phyloP scores from a whole-genome alignment of 106 monocot species.

The Xerophyta viscosa region DNA sequence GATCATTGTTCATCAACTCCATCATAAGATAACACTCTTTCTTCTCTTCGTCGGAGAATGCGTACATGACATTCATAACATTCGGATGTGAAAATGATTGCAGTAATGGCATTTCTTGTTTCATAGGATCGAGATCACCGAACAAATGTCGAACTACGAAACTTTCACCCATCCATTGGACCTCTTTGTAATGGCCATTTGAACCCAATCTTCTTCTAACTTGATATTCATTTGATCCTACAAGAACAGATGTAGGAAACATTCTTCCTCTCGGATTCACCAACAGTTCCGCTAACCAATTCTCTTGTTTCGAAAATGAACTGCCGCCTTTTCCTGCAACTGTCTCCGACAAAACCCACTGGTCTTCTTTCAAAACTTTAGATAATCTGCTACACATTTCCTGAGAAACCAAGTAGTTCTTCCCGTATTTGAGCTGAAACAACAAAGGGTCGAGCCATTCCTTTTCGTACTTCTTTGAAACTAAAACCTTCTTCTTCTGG shows the following conservation, averaged over 20 bases:
- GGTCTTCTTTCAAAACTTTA: conserved; percentile 36
- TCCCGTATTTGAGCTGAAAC: conserved; percentile 38
- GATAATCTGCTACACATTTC: conserved; percentile 32
- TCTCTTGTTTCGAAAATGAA: conserved; percentile 22
- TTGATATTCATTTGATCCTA: conserved; percentile 41
- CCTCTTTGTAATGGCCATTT: conserved; percentile 45
- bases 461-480: conserved; percentile 44
- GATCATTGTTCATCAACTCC: conserved; percentile 64
- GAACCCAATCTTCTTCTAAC: conserved; percentile 39
- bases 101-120: conserved; percentile 27
- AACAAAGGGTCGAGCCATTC: conserved; percentile 54
- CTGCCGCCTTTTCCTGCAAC: conserved; percentile 16
- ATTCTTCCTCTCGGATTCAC: conserved; percentile 31
- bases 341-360: conserved; percentile 40
- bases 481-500: conserved; percentile 17
- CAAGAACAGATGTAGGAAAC: conserved; percentile 27
- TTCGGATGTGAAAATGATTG: conserved; percentile 58
- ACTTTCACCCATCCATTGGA: conserved; percentile 72
- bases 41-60: conserved; percentile 59
- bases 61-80: conserved; percentile 34
- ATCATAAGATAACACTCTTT: conserved; percentile 57
- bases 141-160: conserved; percentile 57
- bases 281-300: conserved; percentile 36
- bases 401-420: conserved; percentile 26
- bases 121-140: conserved; percentile 35